Conservation (phyloP, 2,329 filamentous ascomycete genomes). For the Gaeumannomyces sp. region DNA sequence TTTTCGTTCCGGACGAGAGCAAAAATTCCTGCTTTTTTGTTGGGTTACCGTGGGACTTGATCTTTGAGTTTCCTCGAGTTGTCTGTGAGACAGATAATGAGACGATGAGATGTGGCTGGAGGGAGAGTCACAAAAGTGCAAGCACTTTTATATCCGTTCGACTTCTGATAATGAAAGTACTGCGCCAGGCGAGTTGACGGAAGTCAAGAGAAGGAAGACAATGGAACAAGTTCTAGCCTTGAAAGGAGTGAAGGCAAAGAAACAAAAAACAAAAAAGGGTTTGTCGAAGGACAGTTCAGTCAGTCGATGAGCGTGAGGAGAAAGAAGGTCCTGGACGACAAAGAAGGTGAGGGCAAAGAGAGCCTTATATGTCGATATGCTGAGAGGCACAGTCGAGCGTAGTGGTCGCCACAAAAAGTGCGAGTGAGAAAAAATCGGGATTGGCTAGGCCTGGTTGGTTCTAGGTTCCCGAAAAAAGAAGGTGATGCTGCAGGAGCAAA, state of each 20-base stretch:
- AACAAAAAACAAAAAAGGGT: neutral
- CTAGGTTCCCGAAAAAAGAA: slow-evolving; percentile 8
- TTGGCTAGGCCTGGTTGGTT: slow-evolving; percentile 5
- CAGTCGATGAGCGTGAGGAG: slow-evolving; percentile 5
- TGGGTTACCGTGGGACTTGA: slow-evolving; percentile 11
- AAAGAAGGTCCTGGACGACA: slow-evolving; percentile 6
- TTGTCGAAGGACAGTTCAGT: slow-evolving; percentile 3
- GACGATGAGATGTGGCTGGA: slow-evolving; percentile 4
- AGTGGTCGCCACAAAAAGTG: neutral
- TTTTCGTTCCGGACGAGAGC: slow-evolving; percentile 36
- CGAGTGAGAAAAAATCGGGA: neutral
- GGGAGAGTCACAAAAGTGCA: slow-evolving; percentile 14
- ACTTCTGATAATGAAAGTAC: slow-evolving; percentile 28
- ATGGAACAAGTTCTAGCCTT: slow-evolving; percentile 29
- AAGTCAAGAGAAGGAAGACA: slow-evolving; percentile 21
- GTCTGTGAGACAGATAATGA: slow-evolving; percentile 5
- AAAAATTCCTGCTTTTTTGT: slow-evolving; percentile 17
- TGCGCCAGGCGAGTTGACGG: slow-evolving; percentile 34
- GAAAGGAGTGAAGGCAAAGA: slow-evolving; percentile 26
- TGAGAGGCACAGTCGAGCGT: slow-evolving; percentile 14
- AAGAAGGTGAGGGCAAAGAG: neutral
- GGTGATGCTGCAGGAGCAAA: slow-evolving; percentile 9
- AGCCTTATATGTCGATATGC: slow-evolving; percentile 18
- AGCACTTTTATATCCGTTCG: slow-evolving; percentile 18
- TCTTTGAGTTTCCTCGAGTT: slow-evolving; percentile 1